Evolutionary conservation across 208 protist genomes (phyloP).

Genomic region (Acanthamoeba healyi): DNA sequence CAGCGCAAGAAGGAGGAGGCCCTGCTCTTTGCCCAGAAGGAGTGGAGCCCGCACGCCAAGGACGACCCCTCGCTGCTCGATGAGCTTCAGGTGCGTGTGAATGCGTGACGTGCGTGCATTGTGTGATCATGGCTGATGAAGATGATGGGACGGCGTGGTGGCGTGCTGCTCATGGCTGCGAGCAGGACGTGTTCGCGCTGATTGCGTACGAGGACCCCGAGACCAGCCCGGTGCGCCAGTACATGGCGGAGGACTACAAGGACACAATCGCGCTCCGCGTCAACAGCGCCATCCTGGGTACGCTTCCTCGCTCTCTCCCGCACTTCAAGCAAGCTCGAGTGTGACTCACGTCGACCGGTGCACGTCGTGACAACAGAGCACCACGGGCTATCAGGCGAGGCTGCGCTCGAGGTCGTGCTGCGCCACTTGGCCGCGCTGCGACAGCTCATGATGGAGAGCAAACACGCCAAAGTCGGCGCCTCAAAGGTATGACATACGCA

Average conservation of each 20-base stretch:
- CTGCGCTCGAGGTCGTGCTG: slow-evolving; percentile 17
- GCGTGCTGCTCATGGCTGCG: too few relatives aligned
- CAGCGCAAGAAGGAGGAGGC: slow-evolving; percentile 65
- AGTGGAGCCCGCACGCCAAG: slow-evolving; percentile 58
- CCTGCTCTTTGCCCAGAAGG: slow-evolving; percentile 59
- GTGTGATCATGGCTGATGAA: background rate
- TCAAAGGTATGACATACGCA: background rate
- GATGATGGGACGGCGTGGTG: background rate
- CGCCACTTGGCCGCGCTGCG: slow-evolving; percentile 21
- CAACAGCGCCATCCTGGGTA: slow-evolving; percentile 66
- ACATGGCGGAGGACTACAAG: slow-evolving; percentile 28
- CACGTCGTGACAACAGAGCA: background rate
- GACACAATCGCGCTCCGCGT: background rate
- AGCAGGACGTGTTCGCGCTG: slow-evolving; percentile 60
- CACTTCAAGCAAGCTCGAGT: too few relatives aligned
- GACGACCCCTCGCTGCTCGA: background rate
- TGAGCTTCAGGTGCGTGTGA: background rate
- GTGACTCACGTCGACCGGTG: too few relatives aligned
- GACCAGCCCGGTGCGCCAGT: slow-evolving; percentile 25
- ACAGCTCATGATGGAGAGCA: background rate
- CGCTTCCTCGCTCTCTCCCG: background rate
- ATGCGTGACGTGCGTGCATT: too few relatives aligned
- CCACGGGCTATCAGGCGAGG: slow-evolving; percentile 3
- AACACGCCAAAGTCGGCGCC: background rate
- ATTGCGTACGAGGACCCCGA: slow-evolving; percentile 63